Base-by-base conservation (phyloP, 2,329 filamentous ascomycete genomes). In the Venturia oleaginea region DNA sequence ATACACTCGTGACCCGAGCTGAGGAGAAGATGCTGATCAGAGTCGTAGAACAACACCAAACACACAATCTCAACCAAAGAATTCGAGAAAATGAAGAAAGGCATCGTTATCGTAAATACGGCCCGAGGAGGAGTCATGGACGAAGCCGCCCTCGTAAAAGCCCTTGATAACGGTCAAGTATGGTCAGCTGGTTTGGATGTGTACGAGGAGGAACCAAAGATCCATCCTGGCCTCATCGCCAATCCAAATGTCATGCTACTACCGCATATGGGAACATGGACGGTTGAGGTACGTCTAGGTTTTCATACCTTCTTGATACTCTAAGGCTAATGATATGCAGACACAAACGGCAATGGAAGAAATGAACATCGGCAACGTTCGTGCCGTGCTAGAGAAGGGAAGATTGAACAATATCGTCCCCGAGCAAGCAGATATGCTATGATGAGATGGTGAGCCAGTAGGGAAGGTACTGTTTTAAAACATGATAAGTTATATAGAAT, bases 261-360 rank as follows among this genome's bases (percentile, higher is more conserved):
- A 42, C 91, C 91, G 62, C 91, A 95, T 74, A 90, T 95, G 89
- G 91, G 91, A 0, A 95, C 91, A 0, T 91, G 84, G 81, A 93
- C 89, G 0, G 78, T 86, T 34, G 90, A 89, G 78, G 80, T 72
- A 64, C 67, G 70, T 38, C 30, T 8, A 11, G 43, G 4, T 7
- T 22, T 51, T 15, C 37, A 15, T 32, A 4, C n/a, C 15, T 59
- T 19, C 6, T 11, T 34, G 30, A 24, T 17, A 15, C 30, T n/a
- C 3, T n/a, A n/a, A 42, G 11, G 30, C 51, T 63, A 27, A 55
- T 59, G 32, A 17, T 7, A 34, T n/a, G 6, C 19, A 83, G 80
- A 84, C 82, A 2, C 76, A 82, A 71, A 78, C 75, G 1, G 76
- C 75, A 11, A 85, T 93, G 89, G 90, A 93, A 76, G 81, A 86